These are phyloP conservation scores for Verruconis gallopava DNA, from an alignment of 2,329 filamentous ascomycete genomes.

Conservation along the genomic window DNA sequence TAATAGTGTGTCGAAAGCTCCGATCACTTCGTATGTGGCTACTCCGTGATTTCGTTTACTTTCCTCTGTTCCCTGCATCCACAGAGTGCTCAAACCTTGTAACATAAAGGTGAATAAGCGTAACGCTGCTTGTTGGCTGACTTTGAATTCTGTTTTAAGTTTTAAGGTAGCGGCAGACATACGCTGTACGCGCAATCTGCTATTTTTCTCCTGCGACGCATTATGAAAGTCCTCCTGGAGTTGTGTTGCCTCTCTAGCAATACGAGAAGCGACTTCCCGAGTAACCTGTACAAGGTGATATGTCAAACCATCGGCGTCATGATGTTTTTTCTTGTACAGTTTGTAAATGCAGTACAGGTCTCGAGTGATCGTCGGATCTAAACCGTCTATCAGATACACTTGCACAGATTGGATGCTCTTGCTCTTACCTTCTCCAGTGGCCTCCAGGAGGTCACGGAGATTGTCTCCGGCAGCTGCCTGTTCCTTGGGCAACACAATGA, in stretches of 20 bases:
- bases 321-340: conserved; percentile 14
- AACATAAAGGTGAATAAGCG: conserved; percentile 9
- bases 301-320: conserved; percentile 14
- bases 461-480: no score
- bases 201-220: conserved; percentile 12
- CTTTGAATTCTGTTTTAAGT: neutral
- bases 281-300: conserved; percentile 17
- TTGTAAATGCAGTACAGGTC: conserved; percentile 18
- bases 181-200: conserved; percentile 14
- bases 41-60: conserved; percentile 13
- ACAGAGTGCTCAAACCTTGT: conserved; percentile 4
- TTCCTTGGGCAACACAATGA: no score
- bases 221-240: conserved; percentile 9
- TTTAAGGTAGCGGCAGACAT: conserved; percentile 1
- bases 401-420: neutral
- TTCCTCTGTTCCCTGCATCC: conserved; percentile 1
- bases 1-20: conserved; percentile 2
- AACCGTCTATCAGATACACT: no score
- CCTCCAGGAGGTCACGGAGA: neutral
- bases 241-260: conserved; percentile 4
- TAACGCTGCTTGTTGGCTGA: conserved; percentile 2
- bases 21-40: conserved; percentile 17
- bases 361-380: conserved; percentile 13
- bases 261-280: conserved; percentile 14
- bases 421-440: neutral